These are phyloP conservation scores for Rhizophora apiculata DNA, from an alignment of 345 rosid genomes.

Conservation along the genomic window DNA sequence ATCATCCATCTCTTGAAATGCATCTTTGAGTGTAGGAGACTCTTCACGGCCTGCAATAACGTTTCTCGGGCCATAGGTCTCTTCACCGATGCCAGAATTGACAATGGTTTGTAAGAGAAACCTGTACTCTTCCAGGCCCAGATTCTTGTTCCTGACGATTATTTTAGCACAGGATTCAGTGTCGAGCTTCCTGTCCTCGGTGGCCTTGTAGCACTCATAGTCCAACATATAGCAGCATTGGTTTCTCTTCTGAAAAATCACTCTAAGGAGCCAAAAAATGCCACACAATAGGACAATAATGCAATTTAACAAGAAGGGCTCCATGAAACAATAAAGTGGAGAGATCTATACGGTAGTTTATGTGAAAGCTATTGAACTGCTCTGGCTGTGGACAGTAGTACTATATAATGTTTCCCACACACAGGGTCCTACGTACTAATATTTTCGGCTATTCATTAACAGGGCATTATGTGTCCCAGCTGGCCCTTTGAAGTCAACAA, in stretches of 20 bases:
- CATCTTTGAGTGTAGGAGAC: conserved; percentile 37
- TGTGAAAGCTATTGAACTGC: too few species aligned
- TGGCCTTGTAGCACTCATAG: conserved; percentile 61
- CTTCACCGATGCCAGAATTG: conserved; percentile 69
- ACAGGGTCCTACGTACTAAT: too few species aligned
- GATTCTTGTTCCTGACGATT: conserved; percentile 48
- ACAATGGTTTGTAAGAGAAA: conserved; percentile 58
- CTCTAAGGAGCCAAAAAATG: conserved; percentile 30
- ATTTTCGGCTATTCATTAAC: too few species aligned
- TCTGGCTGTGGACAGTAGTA: too few species aligned
- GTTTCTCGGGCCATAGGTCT: conserved; percentile 56
- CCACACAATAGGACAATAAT: conserved; percentile 25
- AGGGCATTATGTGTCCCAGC: too few species aligned
- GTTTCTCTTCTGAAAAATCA: conserved; percentile 28
- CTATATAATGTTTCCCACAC: too few species aligned
- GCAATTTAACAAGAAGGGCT: conserved; percentile 29
- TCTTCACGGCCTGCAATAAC: conserved; percentile 54
- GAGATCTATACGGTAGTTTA: too few species aligned
- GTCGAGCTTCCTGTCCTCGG: conserved; percentile 47
- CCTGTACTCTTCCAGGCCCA: conserved; percentile 57
- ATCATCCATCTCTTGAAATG: conserved; percentile 51
- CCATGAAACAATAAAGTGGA: conserved; percentile 23
- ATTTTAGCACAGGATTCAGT: conserved; percentile 42
- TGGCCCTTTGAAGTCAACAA: too few species aligned
- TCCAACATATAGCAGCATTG: conserved; percentile 58